Evolutionary conservation across 2,329 filamentous ascomycete species (phyloP), one percentile per base, ranked within the genome.

Genomic region (Talaromyces sp.): DNA sequence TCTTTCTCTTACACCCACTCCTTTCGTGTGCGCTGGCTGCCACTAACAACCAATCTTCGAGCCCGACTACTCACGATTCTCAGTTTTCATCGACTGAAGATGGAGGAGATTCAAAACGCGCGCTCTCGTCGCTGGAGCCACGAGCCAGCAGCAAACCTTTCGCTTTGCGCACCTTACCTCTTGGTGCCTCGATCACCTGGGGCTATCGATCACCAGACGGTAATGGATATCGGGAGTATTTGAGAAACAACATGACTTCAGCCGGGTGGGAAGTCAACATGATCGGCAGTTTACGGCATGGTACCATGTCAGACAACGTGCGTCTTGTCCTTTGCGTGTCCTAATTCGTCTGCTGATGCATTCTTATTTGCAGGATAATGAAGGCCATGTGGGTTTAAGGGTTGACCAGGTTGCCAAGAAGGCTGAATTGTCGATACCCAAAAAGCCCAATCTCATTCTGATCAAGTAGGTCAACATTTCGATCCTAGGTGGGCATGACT

Each of bases 211-310:
- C 69, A 1, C 59, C 58, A 9, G 67, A 67, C 49, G 71, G 70
- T 1, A 79, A 79, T 62, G 76, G 76, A 7, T 80, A 78, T 59
- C 73, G 77, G 9, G 63, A 73, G 52, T 51, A 57, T 29, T 70
- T 81, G 11, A 70, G 71, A 14, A 67, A 76, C 41, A 60, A 70
- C 56, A 69, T 80, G 9, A 64, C 66, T 9, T 65, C 62, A 54
- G 57, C 60, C 1, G 68, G 68, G 4, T 71, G 68, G 67, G 58
- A 67, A 29, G 69, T 71, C 7, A 63, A 71, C 27, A 71, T 70
- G 69, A 59, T 70, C 31, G 69, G 69, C n/a, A 69, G 63, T 35
- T 26, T 59, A 41, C 54, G 54, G 13, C 64, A 64, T 56, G 69
- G 69, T 4, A 67, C 56, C 8, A 71, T 71, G 69, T 2, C 26